Conservation (phyloP, 1,284 basidiomycete species). For the Ceratobasidium papillatum region DNA sequence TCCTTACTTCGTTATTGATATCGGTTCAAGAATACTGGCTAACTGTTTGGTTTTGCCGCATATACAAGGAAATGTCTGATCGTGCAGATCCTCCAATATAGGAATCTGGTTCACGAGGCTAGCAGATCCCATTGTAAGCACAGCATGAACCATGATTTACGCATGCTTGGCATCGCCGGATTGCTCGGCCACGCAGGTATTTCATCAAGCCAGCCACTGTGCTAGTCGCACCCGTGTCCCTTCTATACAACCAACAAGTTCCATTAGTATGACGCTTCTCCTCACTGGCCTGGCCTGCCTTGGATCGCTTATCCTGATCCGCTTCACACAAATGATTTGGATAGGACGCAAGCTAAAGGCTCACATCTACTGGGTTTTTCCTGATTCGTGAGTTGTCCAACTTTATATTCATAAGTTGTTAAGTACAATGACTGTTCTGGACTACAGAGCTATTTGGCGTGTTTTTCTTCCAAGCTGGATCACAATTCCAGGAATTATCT, state of each 20-base stretch:
- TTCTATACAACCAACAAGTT: neutral
- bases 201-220: neutral
- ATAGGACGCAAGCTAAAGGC: neutral
- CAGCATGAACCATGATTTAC: no score
- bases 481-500: neutral
- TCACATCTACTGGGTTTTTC: slow-evolving; percentile 3
- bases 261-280: slow-evolving; percentile 46
- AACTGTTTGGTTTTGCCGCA: no score
- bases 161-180: neutral
- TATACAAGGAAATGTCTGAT: no score
- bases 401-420: no score
- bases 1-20: no score
- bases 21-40: no score
- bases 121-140: no score
- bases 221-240: neutral
- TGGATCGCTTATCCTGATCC: neutral
- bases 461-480: neutral
- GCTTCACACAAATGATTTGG: neutral
- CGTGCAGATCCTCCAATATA: no score
- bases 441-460: neutral
- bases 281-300: slow-evolving; percentile 51
- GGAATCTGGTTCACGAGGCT: no score
- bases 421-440: neutral
- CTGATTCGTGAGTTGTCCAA: neutral
- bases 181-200: neutral